Conservation (phyloP, 2,329 filamentous ascomycete species). For the Fusarium nelsonii region DNA sequence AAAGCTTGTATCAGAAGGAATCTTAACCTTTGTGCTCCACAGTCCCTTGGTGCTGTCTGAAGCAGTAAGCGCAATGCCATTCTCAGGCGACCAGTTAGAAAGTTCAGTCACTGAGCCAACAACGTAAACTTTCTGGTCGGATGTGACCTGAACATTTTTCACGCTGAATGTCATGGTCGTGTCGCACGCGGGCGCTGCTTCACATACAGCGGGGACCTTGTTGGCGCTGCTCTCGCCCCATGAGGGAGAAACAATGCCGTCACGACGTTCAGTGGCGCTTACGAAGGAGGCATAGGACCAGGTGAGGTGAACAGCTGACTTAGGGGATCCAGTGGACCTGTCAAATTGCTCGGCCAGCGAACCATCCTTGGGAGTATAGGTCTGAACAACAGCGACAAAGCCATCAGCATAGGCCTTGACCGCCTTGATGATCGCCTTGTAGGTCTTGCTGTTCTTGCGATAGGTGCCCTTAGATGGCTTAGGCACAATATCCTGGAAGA, state of each 20-base stretch:
- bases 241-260: conserved; percentile 63
- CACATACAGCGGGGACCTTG: conserved; percentile 33
- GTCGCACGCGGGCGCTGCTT: conserved; percentile 45
- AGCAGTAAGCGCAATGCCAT: conserved; percentile 64
- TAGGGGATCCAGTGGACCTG: conserved; percentile 61
- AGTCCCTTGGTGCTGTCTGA: conserved; percentile 59
- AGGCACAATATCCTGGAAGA: conserved; percentile 27
- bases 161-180: conserved; percentile 41
- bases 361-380: conserved; percentile 72
- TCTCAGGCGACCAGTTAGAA: conserved; percentile 52
- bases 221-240: conserved; percentile 58
- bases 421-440: conserved; percentile 20
- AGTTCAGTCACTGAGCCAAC: conserved; percentile 56
- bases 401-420: conserved; percentile 27
- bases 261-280: conserved; percentile 67
- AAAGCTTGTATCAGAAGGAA: conserved; percentile 66
- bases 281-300: conserved; percentile 79
- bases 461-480: conserved; percentile 26
- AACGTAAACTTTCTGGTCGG: conserved; percentile 38
- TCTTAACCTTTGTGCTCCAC: conserved; percentile 65
- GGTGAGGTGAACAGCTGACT: conserved; percentile 75
- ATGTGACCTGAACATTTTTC: conserved; percentile 22
- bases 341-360: conserved; percentile 74
- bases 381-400: conserved; percentile 61
- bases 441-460: conserved; percentile 17